Conservation (phyloP, 768 basidiomycete species). For the Naematelia aurantialba region DNA sequence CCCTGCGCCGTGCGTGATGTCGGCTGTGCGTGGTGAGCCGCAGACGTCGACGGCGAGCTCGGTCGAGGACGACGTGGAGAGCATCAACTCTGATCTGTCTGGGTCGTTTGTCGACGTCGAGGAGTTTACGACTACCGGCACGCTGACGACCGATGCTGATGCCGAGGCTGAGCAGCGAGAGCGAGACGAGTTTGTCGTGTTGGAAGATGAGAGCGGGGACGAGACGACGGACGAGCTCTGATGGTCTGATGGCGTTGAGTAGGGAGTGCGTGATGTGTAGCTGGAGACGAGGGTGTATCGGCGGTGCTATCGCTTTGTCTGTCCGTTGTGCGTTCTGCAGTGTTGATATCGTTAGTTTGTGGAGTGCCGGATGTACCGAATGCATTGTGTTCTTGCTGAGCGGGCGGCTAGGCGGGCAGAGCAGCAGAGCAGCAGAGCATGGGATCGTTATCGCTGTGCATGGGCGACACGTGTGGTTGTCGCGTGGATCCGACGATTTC, state of each 20-base stretch:
- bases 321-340: background rate
- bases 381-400: background rate
- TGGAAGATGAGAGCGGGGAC: conserved; percentile 32
- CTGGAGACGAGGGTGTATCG: background rate
- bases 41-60: background rate
- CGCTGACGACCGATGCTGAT: conserved; percentile 1
- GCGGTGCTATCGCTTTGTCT: background rate
- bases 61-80: conserved; percentile 4
- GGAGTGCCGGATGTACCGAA: background rate
- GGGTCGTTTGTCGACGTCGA: conserved; percentile 36
- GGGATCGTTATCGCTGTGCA: background rate
- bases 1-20: background rate
- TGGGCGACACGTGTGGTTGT: too few species aligned
- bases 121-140: conserved; percentile 51
- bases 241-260: too few species aligned
- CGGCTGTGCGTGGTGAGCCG: background rate
- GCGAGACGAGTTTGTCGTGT: conserved; percentile 34
- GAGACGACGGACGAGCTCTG: conserved; percentile 12
- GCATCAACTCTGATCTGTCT: background rate
- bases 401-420: too few species aligned
- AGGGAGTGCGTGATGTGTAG: background rate
- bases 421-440: too few species aligned
- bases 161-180: conserved; percentile 8
- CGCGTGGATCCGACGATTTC: too few species aligned
- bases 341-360: background rate